Conservation (phyloP, 257 asterid genomes). For the Thymus mandschuricus region DNA sequence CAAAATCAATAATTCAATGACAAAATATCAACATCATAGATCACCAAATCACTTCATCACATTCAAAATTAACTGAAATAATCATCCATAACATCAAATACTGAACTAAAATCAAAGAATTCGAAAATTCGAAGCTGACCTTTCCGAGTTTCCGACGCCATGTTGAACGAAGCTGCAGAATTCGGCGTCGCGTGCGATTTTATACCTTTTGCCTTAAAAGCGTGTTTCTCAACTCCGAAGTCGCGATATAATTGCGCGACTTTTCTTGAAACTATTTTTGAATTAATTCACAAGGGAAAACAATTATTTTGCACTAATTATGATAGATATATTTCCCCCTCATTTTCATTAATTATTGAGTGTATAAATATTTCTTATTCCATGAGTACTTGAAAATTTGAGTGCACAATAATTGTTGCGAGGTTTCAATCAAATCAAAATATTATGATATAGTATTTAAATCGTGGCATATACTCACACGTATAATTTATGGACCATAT, state of each 20-base stretch:
- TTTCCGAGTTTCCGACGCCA: conserved; percentile 70
- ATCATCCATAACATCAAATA: background rate
- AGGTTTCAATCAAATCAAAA: too few species aligned
- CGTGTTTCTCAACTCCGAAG: background rate
- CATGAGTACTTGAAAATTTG: too few species aligned
- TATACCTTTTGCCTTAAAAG: conserved; percentile 6
- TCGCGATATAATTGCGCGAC: too few species aligned
- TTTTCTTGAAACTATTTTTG: too few species aligned
- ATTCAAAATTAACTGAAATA: conserved; percentile 1
- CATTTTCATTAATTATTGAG: too few species aligned
- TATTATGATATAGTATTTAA: too few species aligned
- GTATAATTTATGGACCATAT: background rate
- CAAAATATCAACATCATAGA: conserved; percentile 13
- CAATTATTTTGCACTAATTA: too few species aligned
- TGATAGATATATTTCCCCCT: too few species aligned
- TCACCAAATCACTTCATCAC: background rate
- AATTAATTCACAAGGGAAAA: too few species aligned
- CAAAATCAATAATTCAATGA: background rate
- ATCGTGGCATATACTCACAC: too few species aligned
- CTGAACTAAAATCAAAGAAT: background rate
- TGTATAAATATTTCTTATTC: too few species aligned
- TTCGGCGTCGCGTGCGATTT: conserved; percentile 1
- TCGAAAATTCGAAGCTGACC: conserved; percentile 41
- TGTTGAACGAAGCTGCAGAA: conserved; percentile 20
- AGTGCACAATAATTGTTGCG: too few species aligned